A percentile compares a stretch with the other conserved stretches of the same genome.
These are phyloP conservation scores for Thuidium tamariscinum DNA, from an alignment of 225 moss, liverwort and hornwort species.

Conservation along the genomic window DNA sequence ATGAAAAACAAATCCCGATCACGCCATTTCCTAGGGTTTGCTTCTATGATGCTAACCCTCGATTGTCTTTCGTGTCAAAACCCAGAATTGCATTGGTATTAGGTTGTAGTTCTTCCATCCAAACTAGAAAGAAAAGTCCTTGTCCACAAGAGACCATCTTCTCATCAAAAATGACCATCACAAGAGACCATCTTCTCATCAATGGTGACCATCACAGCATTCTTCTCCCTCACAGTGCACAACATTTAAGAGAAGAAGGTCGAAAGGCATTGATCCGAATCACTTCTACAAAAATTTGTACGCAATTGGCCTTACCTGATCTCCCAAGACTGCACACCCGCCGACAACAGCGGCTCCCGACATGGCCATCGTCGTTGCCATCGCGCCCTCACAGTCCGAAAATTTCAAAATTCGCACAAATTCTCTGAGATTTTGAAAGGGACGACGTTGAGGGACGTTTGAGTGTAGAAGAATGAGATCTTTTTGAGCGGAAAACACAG, in stretches of 20 bases:
- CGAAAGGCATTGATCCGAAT: not conserved
- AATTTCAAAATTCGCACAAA: not conserved
- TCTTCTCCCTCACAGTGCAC: not conserved
- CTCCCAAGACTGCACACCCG: constrained; percentile 16
- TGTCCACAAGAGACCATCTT: not conserved
- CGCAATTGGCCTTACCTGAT: constrained; percentile 7
- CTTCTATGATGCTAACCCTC: not conserved
- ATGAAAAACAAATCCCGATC: not conserved
- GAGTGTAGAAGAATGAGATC: not conserved
- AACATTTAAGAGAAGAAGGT: not conserved
- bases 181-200: not conserved
- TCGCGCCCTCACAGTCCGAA: not conserved
- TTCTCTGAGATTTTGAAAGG: not conserved
- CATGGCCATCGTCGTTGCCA: constrained; percentile 16
- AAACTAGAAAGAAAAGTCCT: not conserved
- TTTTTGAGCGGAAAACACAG: not conserved
- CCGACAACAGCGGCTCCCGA: constrained; percentile 7
- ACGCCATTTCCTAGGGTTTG: constrained; percentile 7
- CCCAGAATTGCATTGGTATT: not conserved
- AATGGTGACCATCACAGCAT: not conserved
- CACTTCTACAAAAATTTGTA: not conserved
- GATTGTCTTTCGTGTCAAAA: not conserved
- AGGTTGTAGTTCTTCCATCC: not conserved
- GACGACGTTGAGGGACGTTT: not conserved
- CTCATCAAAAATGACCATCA: not conserved